Base-by-base conservation (phyloP, 768 basidiomycete species). In the Kwoniella heveanensis region DNA sequence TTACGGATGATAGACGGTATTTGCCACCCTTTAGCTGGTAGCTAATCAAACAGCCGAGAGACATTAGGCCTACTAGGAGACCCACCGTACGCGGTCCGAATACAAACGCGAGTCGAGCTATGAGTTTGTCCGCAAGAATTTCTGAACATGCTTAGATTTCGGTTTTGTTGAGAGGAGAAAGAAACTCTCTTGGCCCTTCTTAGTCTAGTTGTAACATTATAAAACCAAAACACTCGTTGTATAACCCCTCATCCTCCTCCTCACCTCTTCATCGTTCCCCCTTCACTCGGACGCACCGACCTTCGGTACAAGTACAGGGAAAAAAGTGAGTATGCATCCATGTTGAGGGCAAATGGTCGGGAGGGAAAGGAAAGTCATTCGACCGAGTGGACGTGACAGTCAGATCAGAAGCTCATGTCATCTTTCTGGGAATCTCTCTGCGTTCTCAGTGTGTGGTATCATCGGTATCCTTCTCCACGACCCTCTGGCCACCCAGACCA, bases 391-490 rank as follows among this genome's bases (percentile, higher is more conserved):
- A 32, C 5, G 32, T 32, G 7, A 5, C 32, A 32, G 32, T 32
- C n/a, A 32, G 32, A 6, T 13, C 32, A 32, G 8, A 17, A 44
- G 39, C 39, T 44, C 39, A 44, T 44, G 39, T 44, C 19, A 3
- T 44, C 10, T 17, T 44, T 9, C 19, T 44, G 39, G 9, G 32
- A 6, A 5, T 44, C 39, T 44, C 19, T 44, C 39, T 17, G 39
- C 39, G 8, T 19, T 44, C 3, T 44, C 39, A 86, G 85, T 97
- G 94, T 97, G 94, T 80, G 94, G 94, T 68, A 91, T 96, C 76
- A 84, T 95, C 65, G 94, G 92, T 68, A 83, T 96, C 36, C 85
- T 96, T 36, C 83, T 91, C 62, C 88, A 91, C 75, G 91, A 94
- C 74, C 83, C 77, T 21, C 57, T 77, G 54, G 65, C 76, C 10